Base-by-base conservation (phyloP, 192 early-diverging fungal species). In the Coemansia sp. region DNA sequence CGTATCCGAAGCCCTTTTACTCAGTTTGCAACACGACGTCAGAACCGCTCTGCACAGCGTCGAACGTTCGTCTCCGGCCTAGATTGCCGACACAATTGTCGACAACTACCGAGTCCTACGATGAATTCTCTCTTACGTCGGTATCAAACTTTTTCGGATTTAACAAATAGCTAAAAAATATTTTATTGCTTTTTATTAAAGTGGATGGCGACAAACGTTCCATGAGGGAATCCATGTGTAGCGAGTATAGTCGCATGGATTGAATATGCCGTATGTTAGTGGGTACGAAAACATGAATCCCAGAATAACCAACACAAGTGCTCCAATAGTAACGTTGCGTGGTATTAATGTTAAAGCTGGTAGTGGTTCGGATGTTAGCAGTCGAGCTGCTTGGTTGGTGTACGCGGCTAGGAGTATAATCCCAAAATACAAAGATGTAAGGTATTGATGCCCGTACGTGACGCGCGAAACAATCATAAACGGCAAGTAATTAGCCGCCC, bases 391-490 rank as follows among this genome's bases (percentile, higher is more conserved):
- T n/a, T 44, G 11, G 40, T 44, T 44, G 3, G 14, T 44, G 40
- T 44, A 44, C 15, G 40, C 40, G 11, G 40, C 40, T 44, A 44
- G 15, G 3, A 44, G 15, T n/a, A 44, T n/a, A 44, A 44, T n/a
- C 15, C 40, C 40, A 44, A 44, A 44, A n/a, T 15, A 44, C 40
- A 44, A 5, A 3, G 40, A 44, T n/a, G 40, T 12, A 1, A 44
- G 40, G 14, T 44, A 44, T 15, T 44, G 40, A n/a, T 44, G 40
- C 40, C 14, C 68, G 31, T 90, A 90, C 4, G 84, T 88, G 47
- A 84, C 85, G n/a, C 89, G 84, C 23, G 83, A 84, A 82, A 89
- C 84, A 58, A 85, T 71, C 54, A 70, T 86, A 62, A 89, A 88
- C n/a, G 87, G 85, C 17, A 83, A 44, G 60, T 90, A 90, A 61